A percentile compares a stretch with the other conserved stretches of the same genome.
phyloP scores from a whole-genome alignment of 768 basidiomycete genomes.

The Russula dissimulans region DNA sequence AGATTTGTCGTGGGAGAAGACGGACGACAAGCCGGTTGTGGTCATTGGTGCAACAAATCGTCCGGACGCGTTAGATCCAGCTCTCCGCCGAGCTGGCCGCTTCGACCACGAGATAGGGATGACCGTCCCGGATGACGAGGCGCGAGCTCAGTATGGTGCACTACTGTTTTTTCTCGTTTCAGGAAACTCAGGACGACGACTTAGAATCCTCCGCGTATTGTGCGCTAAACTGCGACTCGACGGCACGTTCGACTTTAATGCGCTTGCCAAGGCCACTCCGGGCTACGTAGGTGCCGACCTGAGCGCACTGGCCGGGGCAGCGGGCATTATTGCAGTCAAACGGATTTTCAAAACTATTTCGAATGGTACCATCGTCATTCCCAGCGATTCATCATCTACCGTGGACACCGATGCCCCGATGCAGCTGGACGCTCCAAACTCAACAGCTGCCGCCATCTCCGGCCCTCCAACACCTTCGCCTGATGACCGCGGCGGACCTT shows the following conservation, averaged over 20 bases:
- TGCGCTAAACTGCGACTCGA: constrained; percentile 76
- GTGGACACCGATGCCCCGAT: constrained; percentile 29
- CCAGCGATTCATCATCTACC: constrained; percentile 28
- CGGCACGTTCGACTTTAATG: constrained; percentile 79
- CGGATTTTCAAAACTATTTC: constrained; percentile 75
- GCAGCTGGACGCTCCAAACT: constrained; percentile 28
- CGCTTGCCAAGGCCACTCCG: constrained; percentile 86
- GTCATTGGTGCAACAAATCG: constrained; percentile 96
- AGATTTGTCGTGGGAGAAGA: constrained; percentile 97
- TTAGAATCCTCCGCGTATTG: constrained; percentile 79
- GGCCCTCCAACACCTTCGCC: constrained; percentile 5
- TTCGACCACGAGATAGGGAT: constrained; percentile 98
- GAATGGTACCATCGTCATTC: constrained; percentile 51
- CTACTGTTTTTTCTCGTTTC: neutral
- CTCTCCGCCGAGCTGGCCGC: constrained; percentile 83
- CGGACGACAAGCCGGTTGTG: constrained; percentile 83
- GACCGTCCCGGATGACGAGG: constrained; percentile 91
- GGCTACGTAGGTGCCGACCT: constrained; percentile 97
- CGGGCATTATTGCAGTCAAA: constrained; percentile 93
- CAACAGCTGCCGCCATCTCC: neutral
- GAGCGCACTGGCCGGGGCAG: constrained; percentile 82
- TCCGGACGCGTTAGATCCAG: constrained; percentile 90
- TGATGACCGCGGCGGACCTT: constrained; percentile 14
- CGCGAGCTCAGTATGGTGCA: constrained; percentile 68
- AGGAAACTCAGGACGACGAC: neutral